These are phyloP conservation scores for Fusarium pilosicola DNA, from an alignment of 2,329 filamentous ascomycete species.

Conservation along the genomic window DNA sequence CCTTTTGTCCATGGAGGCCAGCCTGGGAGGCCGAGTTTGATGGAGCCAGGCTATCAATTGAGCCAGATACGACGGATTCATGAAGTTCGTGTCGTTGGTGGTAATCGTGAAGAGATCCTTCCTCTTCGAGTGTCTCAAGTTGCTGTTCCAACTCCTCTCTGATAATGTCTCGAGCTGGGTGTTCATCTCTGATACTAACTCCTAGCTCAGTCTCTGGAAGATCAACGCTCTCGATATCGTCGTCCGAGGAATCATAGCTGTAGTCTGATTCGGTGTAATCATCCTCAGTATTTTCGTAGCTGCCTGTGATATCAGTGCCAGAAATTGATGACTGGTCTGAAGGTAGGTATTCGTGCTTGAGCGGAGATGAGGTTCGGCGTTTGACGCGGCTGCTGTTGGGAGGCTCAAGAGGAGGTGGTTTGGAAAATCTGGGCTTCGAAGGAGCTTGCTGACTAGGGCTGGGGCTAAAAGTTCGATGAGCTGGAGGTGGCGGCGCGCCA, in stretches of 20 bases:
- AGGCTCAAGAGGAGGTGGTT: conserved; percentile 61
- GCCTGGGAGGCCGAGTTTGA: conserved; percentile 86
- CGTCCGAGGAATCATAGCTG: conserved; percentile 58
- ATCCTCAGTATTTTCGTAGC: conserved; percentile 56
- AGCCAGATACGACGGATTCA: conserved; percentile 58
- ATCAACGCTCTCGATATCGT: conserved; percentile 69
- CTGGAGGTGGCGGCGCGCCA: conserved; percentile 65
- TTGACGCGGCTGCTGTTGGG: conserved; percentile 59
- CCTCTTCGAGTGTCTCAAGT: conserved; percentile 40
- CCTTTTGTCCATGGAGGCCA: conserved; percentile 61
- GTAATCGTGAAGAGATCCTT: conserved; percentile 15
- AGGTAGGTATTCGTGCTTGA: conserved; percentile 97
- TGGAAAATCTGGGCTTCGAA: conserved; percentile 36
- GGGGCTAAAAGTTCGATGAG: conserved; percentile 57
- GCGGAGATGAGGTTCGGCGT: conserved; percentile 85
- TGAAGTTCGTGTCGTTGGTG: conserved; percentile 40
- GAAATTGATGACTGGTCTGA: conserved; percentile 74
- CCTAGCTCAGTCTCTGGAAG: conserved; percentile 68
- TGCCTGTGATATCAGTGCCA: conserved; percentile 64
- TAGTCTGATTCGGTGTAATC: conserved; percentile 62
- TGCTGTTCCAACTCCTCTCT: conserved; percentile 48
- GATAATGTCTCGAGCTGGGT: conserved; percentile 58
- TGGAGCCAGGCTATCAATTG: conserved; percentile 74
- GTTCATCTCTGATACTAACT: conserved; percentile 62
- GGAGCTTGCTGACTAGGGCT: conserved; percentile 46